Percentiles rank a stretch among this genome's conserved stretches.
Evolutionary conservation across 2,329 filamentous ascomycete species (phyloP).

Genomic region (Thelonectria discophora): DNA sequence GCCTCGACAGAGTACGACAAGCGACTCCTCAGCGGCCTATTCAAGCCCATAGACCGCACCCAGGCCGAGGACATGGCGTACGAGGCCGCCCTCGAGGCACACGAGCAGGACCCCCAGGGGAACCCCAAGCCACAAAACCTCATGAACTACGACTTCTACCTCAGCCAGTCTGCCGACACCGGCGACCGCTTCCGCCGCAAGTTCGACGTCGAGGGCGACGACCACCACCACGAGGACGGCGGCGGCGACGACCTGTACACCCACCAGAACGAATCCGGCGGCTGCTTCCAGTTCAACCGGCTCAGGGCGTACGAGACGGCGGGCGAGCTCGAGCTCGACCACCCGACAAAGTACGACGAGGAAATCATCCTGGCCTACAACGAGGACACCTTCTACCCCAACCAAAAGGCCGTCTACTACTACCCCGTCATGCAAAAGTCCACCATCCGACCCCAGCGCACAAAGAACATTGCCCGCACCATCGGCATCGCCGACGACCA

Average conservation of each 20-base stretch:
- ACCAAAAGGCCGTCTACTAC: slow-evolving; percentile 70
- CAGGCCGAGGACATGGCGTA: slow-evolving; percentile 63
- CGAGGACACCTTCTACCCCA: slow-evolving; percentile 59
- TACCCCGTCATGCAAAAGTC: slow-evolving; percentile 74
- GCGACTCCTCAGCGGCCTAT: slow-evolving; percentile 68
- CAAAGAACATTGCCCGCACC: slow-evolving; percentile 68
- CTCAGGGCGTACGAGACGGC: slow-evolving; percentile 72
- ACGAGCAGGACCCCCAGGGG: slow-evolving; percentile 65
- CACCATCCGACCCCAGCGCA: slow-evolving; percentile 68
- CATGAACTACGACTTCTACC: slow-evolving; percentile 74
- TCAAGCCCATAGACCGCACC: slow-evolving; percentile 67
- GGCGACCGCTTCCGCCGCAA: slow-evolving; percentile 66
- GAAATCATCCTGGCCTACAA: slow-evolving; percentile 69
- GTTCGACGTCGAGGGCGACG: slow-evolving; percentile 66
- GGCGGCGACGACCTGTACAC: slow-evolving; percentile 64
- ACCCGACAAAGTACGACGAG: slow-evolving; percentile 69
- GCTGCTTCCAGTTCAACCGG: slow-evolving; percentile 68
- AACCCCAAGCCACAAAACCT: slow-evolving; percentile 65
- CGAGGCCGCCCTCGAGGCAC: slow-evolving; percentile 59
- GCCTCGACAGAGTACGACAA: slow-evolving; percentile 62
- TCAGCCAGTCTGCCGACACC: slow-evolving; percentile 59
- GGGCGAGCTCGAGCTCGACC: slow-evolving; percentile 64
- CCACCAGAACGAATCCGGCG: slow-evolving; percentile 54
- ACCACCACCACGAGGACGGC: slow-evolving; percentile 57
- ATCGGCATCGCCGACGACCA: slow-evolving; percentile 58